A percentile compares a stretch with the other conserved stretches of the same genome.
Conservation (phyloP, 1,139 yeast genomes). For the Saccharomyces hybrid region DNA sequence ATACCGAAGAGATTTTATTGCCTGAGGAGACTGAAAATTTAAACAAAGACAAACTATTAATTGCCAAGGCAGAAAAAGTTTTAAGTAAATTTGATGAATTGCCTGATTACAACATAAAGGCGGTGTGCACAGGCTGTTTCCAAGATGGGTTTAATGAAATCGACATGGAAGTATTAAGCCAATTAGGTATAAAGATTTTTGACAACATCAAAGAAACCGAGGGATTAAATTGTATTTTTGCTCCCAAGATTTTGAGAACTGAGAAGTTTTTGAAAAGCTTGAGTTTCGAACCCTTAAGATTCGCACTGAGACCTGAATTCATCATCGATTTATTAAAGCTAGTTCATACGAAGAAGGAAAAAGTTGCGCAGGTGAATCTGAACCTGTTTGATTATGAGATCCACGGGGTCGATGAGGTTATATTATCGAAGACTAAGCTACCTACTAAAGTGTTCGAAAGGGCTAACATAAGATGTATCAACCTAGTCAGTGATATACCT, state of each 20-base stretch:
- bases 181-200: slow-evolving; percentile 35
- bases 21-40: slow-evolving; percentile 32
- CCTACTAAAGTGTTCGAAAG: slow-evolving; percentile 30
- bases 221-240: slow-evolving; percentile 48
- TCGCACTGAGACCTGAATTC: slow-evolving; percentile 32
- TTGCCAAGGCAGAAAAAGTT: slow-evolving; percentile 15
- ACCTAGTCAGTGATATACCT: slow-evolving; percentile 54
- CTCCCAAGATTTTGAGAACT: slow-evolving; percentile 75
- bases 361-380: not conserved
- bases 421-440: slow-evolving; percentile 29
- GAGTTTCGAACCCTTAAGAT: slow-evolving; percentile 29
- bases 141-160: slow-evolving; percentile 39
- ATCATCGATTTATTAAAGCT: slow-evolving; percentile 25
- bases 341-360: slow-evolving; percentile 23
- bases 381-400: slow-evolving; percentile 23
- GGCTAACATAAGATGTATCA: slow-evolving; percentile 44
- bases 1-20: slow-evolving; percentile 14
- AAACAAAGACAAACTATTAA: slow-evolving; percentile 24
- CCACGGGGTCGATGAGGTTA: slow-evolving; percentile 26
- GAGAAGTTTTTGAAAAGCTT: slow-evolving; percentile 60
- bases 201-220: slow-evolving; percentile 36
- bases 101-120: slow-evolving; percentile 35
- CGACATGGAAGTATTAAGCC: slow-evolving; percentile 34
- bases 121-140: slow-evolving; percentile 55
- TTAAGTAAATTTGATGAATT: slow-evolving; percentile 10